Conservation (phyloP, 495 filamentous ascomycete genomes). For the Neurospora sp. region DNA sequence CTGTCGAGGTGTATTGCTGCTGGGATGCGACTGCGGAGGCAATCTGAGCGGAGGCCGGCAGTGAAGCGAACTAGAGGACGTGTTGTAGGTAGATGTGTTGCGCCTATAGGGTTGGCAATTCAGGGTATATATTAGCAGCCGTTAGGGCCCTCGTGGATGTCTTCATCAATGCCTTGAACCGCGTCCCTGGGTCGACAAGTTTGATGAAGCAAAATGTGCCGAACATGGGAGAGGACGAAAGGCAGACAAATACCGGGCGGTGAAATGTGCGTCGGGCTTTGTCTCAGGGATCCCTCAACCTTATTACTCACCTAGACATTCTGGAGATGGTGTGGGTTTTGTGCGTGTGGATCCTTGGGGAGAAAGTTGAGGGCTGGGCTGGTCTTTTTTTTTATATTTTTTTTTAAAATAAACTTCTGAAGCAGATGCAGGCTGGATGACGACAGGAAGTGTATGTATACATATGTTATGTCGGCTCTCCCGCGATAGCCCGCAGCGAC, state of each 20-base stretch:
- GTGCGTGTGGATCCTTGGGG: neutral
- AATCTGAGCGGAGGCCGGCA: conserved; percentile 9
- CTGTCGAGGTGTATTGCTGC: conserved; percentile 1
- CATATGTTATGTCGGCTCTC: neutral
- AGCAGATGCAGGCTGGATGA: neutral
- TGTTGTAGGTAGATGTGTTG: neutral
- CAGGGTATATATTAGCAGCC: neutral
- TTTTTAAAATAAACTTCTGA: neutral
- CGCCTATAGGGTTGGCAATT: neutral
- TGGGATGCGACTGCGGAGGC: neutral
- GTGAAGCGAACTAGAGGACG: conserved; percentile 8
- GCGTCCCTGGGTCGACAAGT: conserved; percentile 10
- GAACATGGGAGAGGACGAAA: neutral
- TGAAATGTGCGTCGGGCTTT: neutral
- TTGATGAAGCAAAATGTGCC: conserved; percentile 3
- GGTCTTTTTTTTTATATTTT: neutral
- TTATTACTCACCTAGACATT: neutral
- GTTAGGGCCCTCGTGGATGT: neutral
- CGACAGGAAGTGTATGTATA: neutral
- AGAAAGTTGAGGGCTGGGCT: neutral
- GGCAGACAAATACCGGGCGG: neutral
- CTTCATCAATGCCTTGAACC: conserved; percentile 2
- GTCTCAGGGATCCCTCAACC: neutral
- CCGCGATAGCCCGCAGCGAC: neutral
- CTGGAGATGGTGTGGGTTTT: neutral